These are phyloP conservation scores for Alliaria petiolata DNA, from an alignment of 345 rosid genomes.

Conservation along the genomic window DNA sequence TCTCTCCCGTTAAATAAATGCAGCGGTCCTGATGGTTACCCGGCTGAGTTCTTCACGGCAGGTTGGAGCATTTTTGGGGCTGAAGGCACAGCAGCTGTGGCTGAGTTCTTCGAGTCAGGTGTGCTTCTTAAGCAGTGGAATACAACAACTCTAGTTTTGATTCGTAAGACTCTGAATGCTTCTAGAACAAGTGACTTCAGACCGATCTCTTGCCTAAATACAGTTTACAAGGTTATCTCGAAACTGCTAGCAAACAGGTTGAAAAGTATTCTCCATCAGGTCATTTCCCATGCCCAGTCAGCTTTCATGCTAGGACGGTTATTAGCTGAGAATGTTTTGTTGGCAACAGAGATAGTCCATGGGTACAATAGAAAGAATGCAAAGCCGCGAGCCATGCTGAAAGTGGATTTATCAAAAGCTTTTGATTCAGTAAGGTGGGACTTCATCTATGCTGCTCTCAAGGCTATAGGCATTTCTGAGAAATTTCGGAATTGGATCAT, in stretches of 20 bases:
- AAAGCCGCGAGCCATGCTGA: too few species aligned
- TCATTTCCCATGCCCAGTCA: not conserved
- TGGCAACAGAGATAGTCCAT: too few species aligned
- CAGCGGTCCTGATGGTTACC: not conserved
- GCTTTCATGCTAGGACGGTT: too few species aligned
- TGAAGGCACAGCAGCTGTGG: not conserved
- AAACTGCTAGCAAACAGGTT: not conserved
- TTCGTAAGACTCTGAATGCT: not conserved
- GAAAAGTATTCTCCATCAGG: rapidly evolving
- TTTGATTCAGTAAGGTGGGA: too few species aligned
- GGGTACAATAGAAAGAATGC: too few species aligned
- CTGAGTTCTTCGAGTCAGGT: not conserved
- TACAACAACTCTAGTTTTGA: not conserved
- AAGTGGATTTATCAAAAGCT: too few species aligned
- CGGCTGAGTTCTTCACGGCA: not conserved
- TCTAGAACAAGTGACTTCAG: not conserved
- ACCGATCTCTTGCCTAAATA: not conserved
- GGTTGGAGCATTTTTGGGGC: not conserved
- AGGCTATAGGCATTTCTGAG: too few species aligned
- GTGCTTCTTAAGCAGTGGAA: not conserved
- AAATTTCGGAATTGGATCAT: too few species aligned
- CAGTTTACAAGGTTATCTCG: not conserved
- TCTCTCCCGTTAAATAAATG: not conserved
- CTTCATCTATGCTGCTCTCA: too few species aligned
- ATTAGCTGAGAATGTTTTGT: too few species aligned